A percentile compares a stretch with the other conserved stretches of the same genome.
phyloP scores from a whole-genome alignment of 495 filamentous ascomycete species.

The Neurospora tetrasperma region DNA sequence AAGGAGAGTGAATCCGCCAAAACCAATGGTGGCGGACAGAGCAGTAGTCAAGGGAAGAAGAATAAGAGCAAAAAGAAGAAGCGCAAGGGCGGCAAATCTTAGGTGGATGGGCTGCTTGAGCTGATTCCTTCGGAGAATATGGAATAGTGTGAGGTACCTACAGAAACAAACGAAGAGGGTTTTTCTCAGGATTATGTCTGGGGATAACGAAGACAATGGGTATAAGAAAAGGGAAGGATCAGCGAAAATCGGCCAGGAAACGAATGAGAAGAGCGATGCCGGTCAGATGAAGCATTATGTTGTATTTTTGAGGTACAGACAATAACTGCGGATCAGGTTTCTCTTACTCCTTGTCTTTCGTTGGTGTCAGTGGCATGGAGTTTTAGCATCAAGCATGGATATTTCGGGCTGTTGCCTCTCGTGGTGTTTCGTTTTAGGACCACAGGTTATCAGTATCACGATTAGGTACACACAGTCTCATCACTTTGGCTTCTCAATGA shows the following conservation, averaged over 20 bases:
- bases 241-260: neutral
- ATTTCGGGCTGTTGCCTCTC: neutral
- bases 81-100: conserved; percentile 32
- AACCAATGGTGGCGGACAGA: conserved; percentile 1
- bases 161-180: neutral
- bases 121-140: conserved; percentile 3
- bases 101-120: conserved; percentile 19
- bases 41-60: conserved; percentile 14
- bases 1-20: conserved; percentile 3
- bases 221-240: neutral
- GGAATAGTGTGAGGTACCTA: neutral
- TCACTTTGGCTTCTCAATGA: neutral
- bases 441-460: neutral
- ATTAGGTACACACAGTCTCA: neutral
- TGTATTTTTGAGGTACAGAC: neutral
- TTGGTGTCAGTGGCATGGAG: neutral
- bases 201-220: neutral
- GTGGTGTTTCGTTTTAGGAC: neutral
- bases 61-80: conserved; percentile 33
- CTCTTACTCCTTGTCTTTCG: neutral
- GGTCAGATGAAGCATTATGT: neutral
- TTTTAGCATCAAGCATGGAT: neutral
- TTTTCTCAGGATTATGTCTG: neutral
- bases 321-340: neutral
- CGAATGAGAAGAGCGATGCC: neutral